Conservation (phyloP, 2,329 filamentous ascomycete genomes). For the Arthrinium phaeospermum region DNA sequence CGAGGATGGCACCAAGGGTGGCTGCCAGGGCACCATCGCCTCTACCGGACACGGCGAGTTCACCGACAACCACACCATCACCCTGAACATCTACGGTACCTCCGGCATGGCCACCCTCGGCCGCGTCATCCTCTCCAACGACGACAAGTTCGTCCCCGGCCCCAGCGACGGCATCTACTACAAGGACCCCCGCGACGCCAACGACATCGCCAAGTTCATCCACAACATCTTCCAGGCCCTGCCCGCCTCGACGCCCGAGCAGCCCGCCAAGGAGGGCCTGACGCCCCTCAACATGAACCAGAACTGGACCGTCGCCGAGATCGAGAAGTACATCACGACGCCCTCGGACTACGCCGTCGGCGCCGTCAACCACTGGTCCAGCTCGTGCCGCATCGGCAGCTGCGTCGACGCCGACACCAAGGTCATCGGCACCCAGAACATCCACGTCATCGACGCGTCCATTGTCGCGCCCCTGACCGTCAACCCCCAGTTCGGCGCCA, state of each 20-base stretch:
- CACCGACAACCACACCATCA: conserved; percentile 52
- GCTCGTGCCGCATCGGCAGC: conserved; percentile 54
- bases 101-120: conserved; percentile 57
- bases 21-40: conserved; percentile 59
- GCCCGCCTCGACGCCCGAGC: conserved; percentile 32
- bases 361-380: conserved; percentile 59
- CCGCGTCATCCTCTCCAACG: conserved; percentile 47
- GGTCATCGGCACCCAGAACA: conserved; percentile 54
- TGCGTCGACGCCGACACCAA: conserved; percentile 55
- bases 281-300: conserved; percentile 55
- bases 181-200: conserved; percentile 51
- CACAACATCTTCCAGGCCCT: conserved; percentile 54
- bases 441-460: conserved; percentile 57
- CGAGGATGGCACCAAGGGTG: conserved; percentile 46
- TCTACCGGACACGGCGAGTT: conserved; percentile 50
- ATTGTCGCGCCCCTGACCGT: conserved; percentile 57
- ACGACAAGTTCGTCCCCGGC: conserved; percentile 49
- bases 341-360: conserved; percentile 53
- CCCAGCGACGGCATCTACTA: conserved; percentile 52
- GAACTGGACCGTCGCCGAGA: conserved; percentile 52
- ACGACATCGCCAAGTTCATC: conserved; percentile 56
- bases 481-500: conserved; percentile 60
- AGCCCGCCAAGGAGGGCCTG: conserved; percentile 43
- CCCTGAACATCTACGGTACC: conserved; percentile 62
- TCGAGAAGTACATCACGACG: conserved; percentile 56